These are phyloP conservation scores for Aspergillus sp. DNA, from an alignment of 2,329 filamentous ascomycete genomes.

Conservation along the genomic window DNA sequence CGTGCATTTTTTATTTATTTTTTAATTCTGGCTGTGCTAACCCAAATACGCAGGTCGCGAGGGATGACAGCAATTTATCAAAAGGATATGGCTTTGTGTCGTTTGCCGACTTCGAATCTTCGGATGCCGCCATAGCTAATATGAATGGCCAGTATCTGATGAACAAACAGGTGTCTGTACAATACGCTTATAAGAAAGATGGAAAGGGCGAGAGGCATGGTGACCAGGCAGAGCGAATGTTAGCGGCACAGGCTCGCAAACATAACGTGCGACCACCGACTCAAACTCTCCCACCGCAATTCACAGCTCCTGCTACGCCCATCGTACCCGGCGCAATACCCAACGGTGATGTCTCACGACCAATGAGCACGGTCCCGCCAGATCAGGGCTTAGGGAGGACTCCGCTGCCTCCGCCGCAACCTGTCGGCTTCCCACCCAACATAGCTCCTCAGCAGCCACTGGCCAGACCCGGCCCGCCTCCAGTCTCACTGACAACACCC, in stretches of 20 bases:
- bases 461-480: constrained; percentile 59
- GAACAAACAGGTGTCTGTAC: constrained; percentile 93
- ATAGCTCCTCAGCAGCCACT: constrained; percentile 38
- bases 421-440: constrained; percentile 42
- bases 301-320: constrained; percentile 54
- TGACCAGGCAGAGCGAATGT: constrained; percentile 86
- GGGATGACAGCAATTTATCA: constrained; percentile 82
- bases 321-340: constrained; percentile 47
- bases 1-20: neutral
- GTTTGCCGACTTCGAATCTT: constrained; percentile 89
- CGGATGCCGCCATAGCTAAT: constrained; percentile 84
- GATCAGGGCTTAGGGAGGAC: constrained; percentile 43
- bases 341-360: constrained; percentile 40
- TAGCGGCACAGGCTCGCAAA: constrained; percentile 89
- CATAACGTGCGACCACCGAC: constrained; percentile 85
- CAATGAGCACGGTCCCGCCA: constrained; percentile 30
- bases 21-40: constrained; percentile 22
- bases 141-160: constrained; percentile 97
- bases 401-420: constrained; percentile 32
- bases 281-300: constrained; percentile 71
- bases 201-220: constrained; percentile 96
- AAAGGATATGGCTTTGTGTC: constrained; percentile 98
- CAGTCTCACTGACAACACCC: constrained; percentile 46
- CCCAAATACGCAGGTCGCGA: constrained; percentile 56
- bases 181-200: constrained; percentile 99